These are phyloP conservation scores for Aspergillus sp. DNA, from an alignment of 2,329 filamentous ascomycete genomes.

Conservation along the genomic window DNA sequence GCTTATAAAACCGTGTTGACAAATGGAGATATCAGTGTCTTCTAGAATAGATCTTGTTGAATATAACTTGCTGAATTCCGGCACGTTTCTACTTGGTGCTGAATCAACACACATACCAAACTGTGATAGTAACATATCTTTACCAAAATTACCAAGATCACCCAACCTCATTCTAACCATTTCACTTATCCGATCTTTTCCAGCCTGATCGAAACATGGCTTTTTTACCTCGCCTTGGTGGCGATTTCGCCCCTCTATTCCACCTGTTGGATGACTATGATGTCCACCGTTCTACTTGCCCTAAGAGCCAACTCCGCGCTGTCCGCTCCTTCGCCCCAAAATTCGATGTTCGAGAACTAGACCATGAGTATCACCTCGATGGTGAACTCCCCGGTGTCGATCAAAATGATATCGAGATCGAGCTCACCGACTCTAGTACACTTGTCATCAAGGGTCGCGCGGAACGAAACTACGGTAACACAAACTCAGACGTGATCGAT, in stretches of 20 bases:
- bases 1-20: conserved; percentile 1
- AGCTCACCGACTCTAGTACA: conserved; percentile 42
- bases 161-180: too few species aligned
- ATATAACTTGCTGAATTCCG: conserved; percentile 1
- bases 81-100: too few species aligned
- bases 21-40: conserved; percentile 4
- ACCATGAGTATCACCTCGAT: conserved; percentile 38
- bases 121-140: too few species aligned
- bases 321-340: conserved; percentile 32
- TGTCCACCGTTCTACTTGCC: conserved; percentile 22
- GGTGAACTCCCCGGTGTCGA: conserved; percentile 42
- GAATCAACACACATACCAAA: too few species aligned
- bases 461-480: conserved; percentile 27
- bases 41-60: conserved; percentile 9
- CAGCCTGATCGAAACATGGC: conserved; percentile 23
- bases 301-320: conserved; percentile 6
- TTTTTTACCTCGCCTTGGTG: conserved; percentile 31
- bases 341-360: conserved; percentile 42
- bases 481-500: conserved; percentile 4
- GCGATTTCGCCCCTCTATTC: conserved; percentile 38
- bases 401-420: conserved; percentile 41
- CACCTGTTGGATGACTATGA: conserved; percentile 40
- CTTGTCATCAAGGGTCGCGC: conserved; percentile 39
- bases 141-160: neutral
- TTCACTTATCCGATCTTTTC: too few species aligned